Conservation (phyloP, 1,284 basidiomycete species). For the Sporisorium reilianum region DNA sequence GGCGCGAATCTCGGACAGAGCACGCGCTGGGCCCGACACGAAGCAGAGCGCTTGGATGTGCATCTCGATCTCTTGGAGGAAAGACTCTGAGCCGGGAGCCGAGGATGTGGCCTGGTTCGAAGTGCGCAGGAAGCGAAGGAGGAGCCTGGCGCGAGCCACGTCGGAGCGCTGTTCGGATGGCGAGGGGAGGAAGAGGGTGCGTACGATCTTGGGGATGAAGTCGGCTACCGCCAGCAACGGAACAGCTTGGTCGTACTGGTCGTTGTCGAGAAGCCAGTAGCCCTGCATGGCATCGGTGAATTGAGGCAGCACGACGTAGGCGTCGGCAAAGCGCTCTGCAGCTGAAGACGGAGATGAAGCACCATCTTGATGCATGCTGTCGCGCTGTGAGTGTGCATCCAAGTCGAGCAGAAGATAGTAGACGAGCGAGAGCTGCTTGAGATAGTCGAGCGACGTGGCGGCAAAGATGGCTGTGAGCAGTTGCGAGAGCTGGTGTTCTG, state of each 20-base stretch:
- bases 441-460: slow-evolving; percentile 42
- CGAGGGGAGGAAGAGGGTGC: slow-evolving; percentile 37
- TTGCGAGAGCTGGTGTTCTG: slow-evolving; percentile 19
- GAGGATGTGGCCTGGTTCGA: slow-evolving; percentile 43
- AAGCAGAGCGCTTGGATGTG: slow-evolving; percentile 46
- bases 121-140: slow-evolving; percentile 48
- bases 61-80: slow-evolving; percentile 46
- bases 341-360: background rate
- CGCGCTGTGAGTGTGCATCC: slow-evolving; percentile 20
- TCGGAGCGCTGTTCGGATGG: slow-evolving; percentile 18
- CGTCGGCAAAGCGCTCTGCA: slow-evolving; percentile 45
- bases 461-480: slow-evolving; percentile 44
- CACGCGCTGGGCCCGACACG: slow-evolving; percentile 38
- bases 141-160: slow-evolving; percentile 37
- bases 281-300: slow-evolving; percentile 53
- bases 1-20: slow-evolving; percentile 36
- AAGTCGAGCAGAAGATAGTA: slow-evolving; percentile 55
- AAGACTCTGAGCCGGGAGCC: slow-evolving; percentile 24
- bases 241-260: slow-evolving; percentile 43
- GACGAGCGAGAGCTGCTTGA: slow-evolving; percentile 48
- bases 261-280: slow-evolving; percentile 57
- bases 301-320: slow-evolving; percentile 44
- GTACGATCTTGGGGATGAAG: slow-evolving; percentile 51
- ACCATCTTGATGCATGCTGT: background rate
- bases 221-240: slow-evolving; percentile 42